Percentiles rank a stretch among this genome's conserved stretches.
Conservation (phyloP, 192 early-diverging fungal species). For the Irineochytrium annulatum region DNA sequence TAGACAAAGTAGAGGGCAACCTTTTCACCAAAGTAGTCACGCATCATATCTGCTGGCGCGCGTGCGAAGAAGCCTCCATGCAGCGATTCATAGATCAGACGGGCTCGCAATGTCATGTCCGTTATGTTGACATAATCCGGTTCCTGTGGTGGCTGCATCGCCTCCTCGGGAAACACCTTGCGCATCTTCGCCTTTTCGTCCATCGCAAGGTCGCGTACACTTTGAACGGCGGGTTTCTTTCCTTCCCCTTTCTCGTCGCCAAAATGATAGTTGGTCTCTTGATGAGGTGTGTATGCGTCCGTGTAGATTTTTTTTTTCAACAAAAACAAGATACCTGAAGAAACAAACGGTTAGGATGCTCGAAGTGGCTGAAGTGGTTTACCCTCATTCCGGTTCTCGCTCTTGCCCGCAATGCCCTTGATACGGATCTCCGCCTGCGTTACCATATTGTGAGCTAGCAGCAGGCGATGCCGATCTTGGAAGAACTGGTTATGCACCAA, state of each 20-base stretch:
- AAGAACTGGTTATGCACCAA: conserved; percentile 4
- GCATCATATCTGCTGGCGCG: conserved; percentile 12
- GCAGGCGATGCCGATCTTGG: neutral
- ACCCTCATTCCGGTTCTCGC: conserved; percentile 1
- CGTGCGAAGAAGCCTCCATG: neutral
- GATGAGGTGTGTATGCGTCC: neutral
- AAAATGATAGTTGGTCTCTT: neutral
- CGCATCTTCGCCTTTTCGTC: no score
- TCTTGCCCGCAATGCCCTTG: no score
- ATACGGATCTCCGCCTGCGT: neutral
- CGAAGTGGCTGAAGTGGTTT: neutral
- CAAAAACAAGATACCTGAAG: neutral
- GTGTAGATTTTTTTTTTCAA: neutral
- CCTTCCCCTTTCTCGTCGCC: no score
- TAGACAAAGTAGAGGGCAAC: conserved; percentile 22
- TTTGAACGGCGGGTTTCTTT: no score
- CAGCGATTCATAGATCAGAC: neutral
- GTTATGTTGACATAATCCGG: no score
- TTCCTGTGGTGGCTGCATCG: no score
- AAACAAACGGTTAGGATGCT: neutral
- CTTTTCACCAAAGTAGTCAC: conserved; percentile 27
- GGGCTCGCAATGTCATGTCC: neutral
- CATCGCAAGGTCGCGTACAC: neutral
- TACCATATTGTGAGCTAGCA: conserved; percentile 1
- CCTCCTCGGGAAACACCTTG: no score